Conservation (phyloP, 1,139 yeast genomes). For the Scheffersomyces titani region DNA sequence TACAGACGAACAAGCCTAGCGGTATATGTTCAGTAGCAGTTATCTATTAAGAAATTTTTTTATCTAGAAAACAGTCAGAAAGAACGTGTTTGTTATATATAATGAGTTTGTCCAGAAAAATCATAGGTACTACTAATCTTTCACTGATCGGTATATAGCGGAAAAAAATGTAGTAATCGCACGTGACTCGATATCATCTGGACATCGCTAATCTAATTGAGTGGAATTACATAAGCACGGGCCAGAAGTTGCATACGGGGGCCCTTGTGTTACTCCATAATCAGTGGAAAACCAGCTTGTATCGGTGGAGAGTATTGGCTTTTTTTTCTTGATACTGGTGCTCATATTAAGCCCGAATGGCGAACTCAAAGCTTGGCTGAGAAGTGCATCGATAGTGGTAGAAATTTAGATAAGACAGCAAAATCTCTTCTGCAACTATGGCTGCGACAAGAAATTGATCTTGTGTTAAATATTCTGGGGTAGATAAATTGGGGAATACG, state of each 20-base stretch:
- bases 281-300: neutral
- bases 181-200: neutral
- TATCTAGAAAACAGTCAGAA: neutral
- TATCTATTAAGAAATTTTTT: neutral
- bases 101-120: neutral
- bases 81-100: neutral
- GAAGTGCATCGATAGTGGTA: neutral
- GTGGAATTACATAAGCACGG: neutral
- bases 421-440: neutral
- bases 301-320: neutral
- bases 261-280: neutral
- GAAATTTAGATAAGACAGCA: neutral
- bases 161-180: neutral
- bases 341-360: neutral
- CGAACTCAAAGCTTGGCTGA: neutral
- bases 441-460: neutral
- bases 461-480: neutral
- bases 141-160: neutral
- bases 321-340: neutral
- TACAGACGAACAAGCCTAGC: neutral
- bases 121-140: neutral
- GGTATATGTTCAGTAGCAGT: neutral
- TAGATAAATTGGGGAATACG: neutral
- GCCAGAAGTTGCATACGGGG: neutral
- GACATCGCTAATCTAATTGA: neutral